phyloP scores from a whole-genome alignment of 139 green algal genomes.

The Zygnema cylindricum region DNA sequence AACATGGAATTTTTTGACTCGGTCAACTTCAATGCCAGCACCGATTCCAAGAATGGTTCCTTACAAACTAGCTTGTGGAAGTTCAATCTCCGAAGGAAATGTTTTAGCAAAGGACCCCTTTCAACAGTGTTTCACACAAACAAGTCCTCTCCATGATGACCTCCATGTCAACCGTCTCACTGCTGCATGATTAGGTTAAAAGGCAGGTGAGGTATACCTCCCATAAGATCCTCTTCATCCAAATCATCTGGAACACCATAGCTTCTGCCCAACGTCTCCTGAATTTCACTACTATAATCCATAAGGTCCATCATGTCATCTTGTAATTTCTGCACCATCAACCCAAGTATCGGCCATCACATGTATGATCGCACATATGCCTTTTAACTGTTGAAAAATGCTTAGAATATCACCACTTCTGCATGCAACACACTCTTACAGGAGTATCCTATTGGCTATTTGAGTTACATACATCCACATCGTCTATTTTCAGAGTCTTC shows the following conservation, averaged over 20 bases:
- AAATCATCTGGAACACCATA: conserved; percentile 94
- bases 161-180: background rate
- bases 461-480: conserved; percentile 79
- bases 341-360: too few species aligned
- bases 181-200: background rate
- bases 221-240: conserved; percentile 96
- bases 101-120: background rate
- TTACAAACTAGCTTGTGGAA: too few species aligned
- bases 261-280: conserved; percentile 82
- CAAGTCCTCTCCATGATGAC: background rate
- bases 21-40: too few species aligned
- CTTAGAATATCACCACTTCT: too few species aligned
- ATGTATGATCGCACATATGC: too few species aligned
- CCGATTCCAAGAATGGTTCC: too few species aligned
- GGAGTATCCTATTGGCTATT: background rate
- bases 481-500: conserved; percentile 89
- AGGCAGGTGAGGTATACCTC: conserved; percentile 42
- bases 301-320: conserved; percentile 94
- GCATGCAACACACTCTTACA: too few species aligned
- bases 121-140: background rate
- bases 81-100: too few species aligned
- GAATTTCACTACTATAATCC: conserved; percentile 91
- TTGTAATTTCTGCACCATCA: conserved; percentile 71
- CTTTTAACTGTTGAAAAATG: too few species aligned
- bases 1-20: too few species aligned